Evolutionary conservation across 805 yeast genomes (phyloP), one percentile per base, ranked within the genome.

Genomic region (Priceomyces haplophilus): DNA sequence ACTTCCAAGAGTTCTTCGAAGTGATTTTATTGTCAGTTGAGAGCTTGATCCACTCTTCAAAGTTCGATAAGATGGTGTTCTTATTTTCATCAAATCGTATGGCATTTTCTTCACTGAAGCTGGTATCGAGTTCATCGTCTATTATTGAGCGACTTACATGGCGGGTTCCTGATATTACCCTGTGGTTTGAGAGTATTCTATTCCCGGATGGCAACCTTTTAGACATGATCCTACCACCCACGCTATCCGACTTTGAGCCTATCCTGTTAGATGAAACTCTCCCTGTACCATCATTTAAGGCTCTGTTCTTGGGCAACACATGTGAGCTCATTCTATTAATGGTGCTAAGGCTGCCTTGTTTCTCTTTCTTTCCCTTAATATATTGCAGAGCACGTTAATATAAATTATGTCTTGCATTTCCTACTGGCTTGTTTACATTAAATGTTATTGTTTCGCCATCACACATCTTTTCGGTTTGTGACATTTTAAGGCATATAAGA

Each of bases 1-100:
- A 81, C 53, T 85, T 84, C 96, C 97, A 90, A 55, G 93, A 82
- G 60, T 90, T 90, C 29, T 83, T 72, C 0, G 88, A 76, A 46
- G 85, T 90, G 66, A 89, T 88, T 59, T 86, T 88, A 47, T 64
- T 64, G 42, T 64, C 69, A 3, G 68, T 63, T 1, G 48, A 66
- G 31, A 73, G 58, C 46, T 72, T 72, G 55, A 73, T 72, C 78
- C 78, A 73, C 51, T 72, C 76, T 51, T 73, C 77, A 51, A 72
- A 73, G 48, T 65, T 69, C 29, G 70, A 61, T 50, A 70, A 52
- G 44, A 70, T 69, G 15, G 75, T 69, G 43, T 68, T 65, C 43
- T 54, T 65, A 52, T 70, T 70, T 38, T 67, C 72, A 45, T 67
- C 67, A 48, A 70, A 70, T 41, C 64, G 65, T 38, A 70, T 69